phyloP scores from a whole-genome alignment of 495 filamentous ascomycete genomes.

The Hypoxylon lenormandii region DNA sequence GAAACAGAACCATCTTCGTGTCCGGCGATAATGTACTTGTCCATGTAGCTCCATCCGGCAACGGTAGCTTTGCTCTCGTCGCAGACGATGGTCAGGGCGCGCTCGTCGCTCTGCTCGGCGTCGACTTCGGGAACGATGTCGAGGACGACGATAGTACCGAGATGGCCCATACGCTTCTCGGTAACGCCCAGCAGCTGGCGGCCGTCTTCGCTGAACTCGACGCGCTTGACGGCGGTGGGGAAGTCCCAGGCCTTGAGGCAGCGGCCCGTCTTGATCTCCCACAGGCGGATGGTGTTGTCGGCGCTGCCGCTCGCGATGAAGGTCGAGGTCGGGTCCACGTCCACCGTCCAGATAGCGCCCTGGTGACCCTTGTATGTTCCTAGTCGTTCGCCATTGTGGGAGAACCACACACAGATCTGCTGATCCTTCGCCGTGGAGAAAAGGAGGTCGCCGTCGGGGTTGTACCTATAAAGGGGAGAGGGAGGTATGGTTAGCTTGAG shows the following conservation, averaged over 20 bases:
- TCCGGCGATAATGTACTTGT: constrained; percentile 94
- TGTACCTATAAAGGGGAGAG: constrained; percentile 69
- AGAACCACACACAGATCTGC: constrained; percentile 92
- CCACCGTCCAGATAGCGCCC: constrained; percentile 98
- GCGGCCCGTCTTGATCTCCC: constrained; percentile 94
- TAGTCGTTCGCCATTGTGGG: constrained; percentile 92
- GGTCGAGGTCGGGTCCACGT: constrained; percentile 92
- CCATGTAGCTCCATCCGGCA: constrained; percentile 91
- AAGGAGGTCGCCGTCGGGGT: constrained; percentile 94
- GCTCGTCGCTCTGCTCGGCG: constrained; percentile 85
- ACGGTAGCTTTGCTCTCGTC: constrained; percentile 96
- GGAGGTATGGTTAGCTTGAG: constrained; percentile 29
- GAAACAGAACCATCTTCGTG: constrained; percentile 95
- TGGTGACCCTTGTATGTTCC: constrained; percentile 97
- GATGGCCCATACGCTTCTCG: constrained; percentile 95
- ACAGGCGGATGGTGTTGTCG: constrained; percentile 97
- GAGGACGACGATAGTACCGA: constrained; percentile 91
- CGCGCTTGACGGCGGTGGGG: constrained; percentile 92
- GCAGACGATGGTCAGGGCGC: constrained; percentile 83
- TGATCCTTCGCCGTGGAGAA: constrained; percentile 99
- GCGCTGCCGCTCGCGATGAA: constrained; percentile 94
- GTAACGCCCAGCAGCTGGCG: constrained; percentile 89
- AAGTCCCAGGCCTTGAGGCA: constrained; percentile 97
- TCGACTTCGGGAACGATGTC: constrained; percentile 83
- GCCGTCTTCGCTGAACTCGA: constrained; percentile 95